phyloP scores from a whole-genome alignment of 2,329 filamentous ascomycete species.

The Talaromyces amestolkiae region DNA sequence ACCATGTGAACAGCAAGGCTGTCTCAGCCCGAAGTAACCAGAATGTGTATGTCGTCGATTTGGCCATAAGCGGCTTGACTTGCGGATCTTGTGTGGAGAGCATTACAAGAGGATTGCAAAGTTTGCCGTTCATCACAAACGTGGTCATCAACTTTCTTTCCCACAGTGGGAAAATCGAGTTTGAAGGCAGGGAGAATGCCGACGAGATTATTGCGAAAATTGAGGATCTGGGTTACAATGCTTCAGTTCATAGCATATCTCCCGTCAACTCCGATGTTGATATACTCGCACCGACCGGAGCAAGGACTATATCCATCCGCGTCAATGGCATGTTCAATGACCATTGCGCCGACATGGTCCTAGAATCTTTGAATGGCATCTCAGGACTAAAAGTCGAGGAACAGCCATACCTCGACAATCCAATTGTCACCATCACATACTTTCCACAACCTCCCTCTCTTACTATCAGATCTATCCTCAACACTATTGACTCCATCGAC shows the following conservation, averaged over 20 bases:
- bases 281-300: slow-evolving; percentile 33
- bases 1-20: slow-evolving; percentile 30
- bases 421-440: slow-evolving; percentile 71
- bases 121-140: slow-evolving; percentile 46
- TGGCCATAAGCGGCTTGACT: slow-evolving; percentile 57
- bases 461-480: slow-evolving; percentile 72
- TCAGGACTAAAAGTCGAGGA: slow-evolving; percentile 43
- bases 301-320: slow-evolving; percentile 61
- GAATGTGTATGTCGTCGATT: slow-evolving; percentile 38
- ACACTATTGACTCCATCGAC: slow-evolving; percentile 65
- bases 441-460: slow-evolving; percentile 64
- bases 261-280: slow-evolving; percentile 54
- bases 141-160: slow-evolving; percentile 56
- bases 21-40: neutral
- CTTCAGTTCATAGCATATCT: slow-evolving; percentile 46
- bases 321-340: slow-evolving; percentile 73
- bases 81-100: slow-evolving; percentile 55
- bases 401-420: slow-evolving; percentile 57
- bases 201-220: slow-evolving; percentile 49
- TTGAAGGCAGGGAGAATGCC: slow-evolving; percentile 44
- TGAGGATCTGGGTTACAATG: slow-evolving; percentile 65
- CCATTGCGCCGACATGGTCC: slow-evolving; percentile 59
- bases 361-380: slow-evolving; percentile 34
- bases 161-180: slow-evolving; percentile 32
- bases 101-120: slow-evolving; percentile 48